Percentiles rank a stretch among this genome's conserved stretches.
Evolutionary conservation across 257 asterid species (phyloP).

Genomic region (Nicotiana sylvestris): DNA sequence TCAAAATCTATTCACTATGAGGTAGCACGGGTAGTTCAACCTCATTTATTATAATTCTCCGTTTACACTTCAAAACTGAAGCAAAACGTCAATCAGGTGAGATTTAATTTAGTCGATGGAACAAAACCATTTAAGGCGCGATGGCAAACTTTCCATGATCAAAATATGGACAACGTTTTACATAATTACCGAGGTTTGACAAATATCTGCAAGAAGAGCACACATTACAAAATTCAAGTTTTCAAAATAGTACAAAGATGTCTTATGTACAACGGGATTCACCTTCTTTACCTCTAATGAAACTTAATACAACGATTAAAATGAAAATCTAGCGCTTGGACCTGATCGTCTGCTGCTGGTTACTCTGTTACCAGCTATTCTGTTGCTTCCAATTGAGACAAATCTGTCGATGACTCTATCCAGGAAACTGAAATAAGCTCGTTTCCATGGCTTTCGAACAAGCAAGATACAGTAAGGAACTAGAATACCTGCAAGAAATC

Average conservation of each 20-base stretch:
- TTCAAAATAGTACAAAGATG: background rate
- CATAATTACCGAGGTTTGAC: background rate
- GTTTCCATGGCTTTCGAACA: slow-evolving; percentile 37
- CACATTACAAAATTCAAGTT: background rate
- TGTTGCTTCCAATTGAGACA: background rate
- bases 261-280: background rate
- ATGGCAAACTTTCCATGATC: background rate
- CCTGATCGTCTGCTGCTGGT: background rate
- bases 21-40: background rate
- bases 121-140: background rate
- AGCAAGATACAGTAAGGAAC: slow-evolving; percentile 30
- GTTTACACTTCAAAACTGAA: background rate
- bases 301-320: background rate
- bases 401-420: slow-evolving; percentile 24
- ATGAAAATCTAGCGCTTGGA: background rate
- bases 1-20: background rate
- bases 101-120: background rate
- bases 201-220: background rate
- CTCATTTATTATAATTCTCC: background rate
- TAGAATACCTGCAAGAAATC: slow-evolving; percentile 41
- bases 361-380: background rate
- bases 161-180: background rate
- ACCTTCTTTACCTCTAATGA: background rate
- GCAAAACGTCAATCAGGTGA: background rate
- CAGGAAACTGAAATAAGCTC: slow-evolving; percentile 30